Evolutionary conservation across 192 early-diverging fungal genomes (phyloP), one percentile per base, ranked within the genome.

Genomic region (Powellomyces hirtus): DNA sequence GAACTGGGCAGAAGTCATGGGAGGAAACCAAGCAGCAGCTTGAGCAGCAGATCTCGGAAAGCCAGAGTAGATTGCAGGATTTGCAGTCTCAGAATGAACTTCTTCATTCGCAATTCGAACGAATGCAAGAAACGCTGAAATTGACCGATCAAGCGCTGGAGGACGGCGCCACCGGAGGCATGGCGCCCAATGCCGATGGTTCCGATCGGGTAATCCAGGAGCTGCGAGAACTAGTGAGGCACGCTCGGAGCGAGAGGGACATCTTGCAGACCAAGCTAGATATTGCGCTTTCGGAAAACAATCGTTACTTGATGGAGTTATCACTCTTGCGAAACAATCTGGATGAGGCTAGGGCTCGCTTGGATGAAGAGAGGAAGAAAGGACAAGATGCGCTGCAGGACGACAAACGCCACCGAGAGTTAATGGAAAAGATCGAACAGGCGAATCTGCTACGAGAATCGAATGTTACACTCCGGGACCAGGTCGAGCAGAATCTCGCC

Each of bases 221-320:
- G 38, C 64, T 73, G n/a, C 57, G 53, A 18, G 87, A 90, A 50
- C 80, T 92, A 7, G 80, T 92, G 46, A 75, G 79, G 14, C 86
- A 85, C 59, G 72, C 91, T 46, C 85, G 90, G 14, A 81, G 85
- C 36, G 91, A 94, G 65, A 87, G 89, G 49, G 89, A 92, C 24
- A 87, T 91, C 58, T 74, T 88, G 3, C 74, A 85, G 45, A 81
- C 85, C 31, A 86, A 91, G 75, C 77, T 83, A 4, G 89, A 89
- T 37, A 56, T 91, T 20, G 80, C 84, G 29, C 65, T 79, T 55
- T 88, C 91, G 49, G 88, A 94, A 65, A 71, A 78, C 18, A 80
- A 86, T 57, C 81, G 92, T 22, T 81, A 84, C 71, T 75, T 80
- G 59, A 78, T 81, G 61, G 88, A 91, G 69, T 36, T 83, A 6